phyloP scores from a whole-genome alignment of 2,329 filamentous ascomycete genomes.

The Fusarium udum region DNA sequence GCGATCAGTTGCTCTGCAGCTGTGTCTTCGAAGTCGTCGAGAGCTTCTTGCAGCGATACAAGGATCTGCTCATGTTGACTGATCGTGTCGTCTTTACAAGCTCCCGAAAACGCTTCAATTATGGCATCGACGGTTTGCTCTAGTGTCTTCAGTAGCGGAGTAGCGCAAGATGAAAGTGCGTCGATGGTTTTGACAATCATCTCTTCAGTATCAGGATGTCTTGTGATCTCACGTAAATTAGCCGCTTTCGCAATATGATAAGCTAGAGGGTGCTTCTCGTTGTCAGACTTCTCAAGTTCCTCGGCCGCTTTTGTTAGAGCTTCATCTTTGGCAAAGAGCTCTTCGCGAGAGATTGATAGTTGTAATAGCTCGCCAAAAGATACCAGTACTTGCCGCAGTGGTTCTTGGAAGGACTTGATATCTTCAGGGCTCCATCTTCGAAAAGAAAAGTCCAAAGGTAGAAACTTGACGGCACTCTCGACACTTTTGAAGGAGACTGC shows the following conservation, averaged over 20 bases:
- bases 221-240: neutral
- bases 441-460: slow-evolving; percentile 13
- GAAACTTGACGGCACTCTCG: slow-evolving; percentile 9
- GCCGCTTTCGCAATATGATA: slow-evolving; percentile 20
- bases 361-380: slow-evolving; percentile 6
- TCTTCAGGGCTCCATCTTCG: slow-evolving; percentile 12
- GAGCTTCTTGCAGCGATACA: neutral
- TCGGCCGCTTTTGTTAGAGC: slow-evolving; percentile 9
- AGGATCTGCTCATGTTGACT: neutral
- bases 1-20: slow-evolving; percentile 2
- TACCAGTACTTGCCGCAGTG: neutral
- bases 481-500: neutral
- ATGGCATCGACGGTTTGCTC: neutral
- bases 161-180: neutral
- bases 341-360: slow-evolving; percentile 6
- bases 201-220: slow-evolving; percentile 12
- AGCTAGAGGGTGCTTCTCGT: slow-evolving; percentile 2
- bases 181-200: slow-evolving; percentile 4
- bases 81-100: neutral
- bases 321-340: slow-evolving; percentile 4
- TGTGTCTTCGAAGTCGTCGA: slow-evolving; percentile 9
- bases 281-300: slow-evolving; percentile 10
- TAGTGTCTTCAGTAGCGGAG: neutral
- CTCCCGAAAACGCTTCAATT: neutral
- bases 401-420: slow-evolving; percentile 16